These are phyloP conservation scores for Rosa chinensis DNA, from an alignment of 306 rosid genomes.

Conservation along the genomic window DNA sequence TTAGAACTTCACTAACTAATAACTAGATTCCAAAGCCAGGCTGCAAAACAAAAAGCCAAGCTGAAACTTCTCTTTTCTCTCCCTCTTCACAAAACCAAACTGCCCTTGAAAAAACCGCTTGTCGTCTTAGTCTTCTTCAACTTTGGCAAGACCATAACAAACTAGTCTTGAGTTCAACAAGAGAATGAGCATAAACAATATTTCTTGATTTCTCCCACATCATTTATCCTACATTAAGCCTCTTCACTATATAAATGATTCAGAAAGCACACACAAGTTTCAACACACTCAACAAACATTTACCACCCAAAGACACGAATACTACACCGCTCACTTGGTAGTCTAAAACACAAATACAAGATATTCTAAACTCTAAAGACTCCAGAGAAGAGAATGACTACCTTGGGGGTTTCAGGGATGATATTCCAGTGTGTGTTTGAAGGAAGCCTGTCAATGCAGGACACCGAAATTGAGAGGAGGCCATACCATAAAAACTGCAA, in stretches of 20 bases:
- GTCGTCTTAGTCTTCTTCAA: neutral
- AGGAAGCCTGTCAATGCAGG: constrained; percentile 53
- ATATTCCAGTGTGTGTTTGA: constrained; percentile 46
- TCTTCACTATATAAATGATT: constrained; percentile 11
- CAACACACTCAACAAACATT: neutral
- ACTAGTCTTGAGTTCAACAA: constrained; percentile 8
- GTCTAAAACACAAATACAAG: neutral
- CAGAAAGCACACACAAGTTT: neutral
- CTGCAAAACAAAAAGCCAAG: neutral
- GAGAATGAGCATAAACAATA: neutral
- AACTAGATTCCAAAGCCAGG: neutral
- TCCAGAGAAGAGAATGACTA: constrained; percentile 28
- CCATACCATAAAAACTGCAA: constrained; percentile 53
- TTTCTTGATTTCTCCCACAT: constrained; percentile 8
- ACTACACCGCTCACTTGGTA: neutral
- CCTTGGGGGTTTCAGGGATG: constrained; percentile 38
- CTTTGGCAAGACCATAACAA: neutral
- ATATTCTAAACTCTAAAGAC: neutral
- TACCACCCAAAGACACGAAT: neutral
- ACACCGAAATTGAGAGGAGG: constrained; percentile 48
- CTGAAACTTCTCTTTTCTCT: too few relatives aligned
- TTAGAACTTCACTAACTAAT: neutral
- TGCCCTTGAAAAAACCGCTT: neutral
- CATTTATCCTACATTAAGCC: neutral
- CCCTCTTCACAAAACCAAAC: neutral